phyloP scores from a whole-genome alignment of 129 eudicot species.

The Tagetes patula region DNA sequence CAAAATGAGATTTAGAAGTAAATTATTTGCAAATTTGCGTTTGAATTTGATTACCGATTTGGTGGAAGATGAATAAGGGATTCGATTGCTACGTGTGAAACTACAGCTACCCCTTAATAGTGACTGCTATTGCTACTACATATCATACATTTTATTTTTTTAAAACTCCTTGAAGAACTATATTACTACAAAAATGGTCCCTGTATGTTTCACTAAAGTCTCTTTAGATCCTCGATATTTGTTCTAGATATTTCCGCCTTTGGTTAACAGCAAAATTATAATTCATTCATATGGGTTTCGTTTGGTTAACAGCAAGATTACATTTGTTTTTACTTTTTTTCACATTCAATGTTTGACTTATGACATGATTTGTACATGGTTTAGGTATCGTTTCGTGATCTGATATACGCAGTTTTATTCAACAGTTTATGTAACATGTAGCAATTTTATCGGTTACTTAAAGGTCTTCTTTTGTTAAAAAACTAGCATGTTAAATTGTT shows the following conservation, averaged over 20 bases:
- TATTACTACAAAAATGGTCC: not conserved
- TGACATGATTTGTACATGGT: not conserved
- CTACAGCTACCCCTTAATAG: not conserved
- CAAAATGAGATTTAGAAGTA: conserved; percentile 5
- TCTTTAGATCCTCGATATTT: not conserved
- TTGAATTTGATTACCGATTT: conserved; percentile 25
- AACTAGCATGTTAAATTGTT: no score
- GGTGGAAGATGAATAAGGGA: conserved; percentile 14
- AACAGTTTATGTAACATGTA: no score
- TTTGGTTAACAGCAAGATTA: no score
- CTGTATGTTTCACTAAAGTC: not conserved
- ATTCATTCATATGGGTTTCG: not conserved
- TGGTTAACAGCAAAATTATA: not conserved
- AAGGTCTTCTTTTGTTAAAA: no score
- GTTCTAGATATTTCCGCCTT: not conserved
- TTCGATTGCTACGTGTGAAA: conserved; percentile 11
- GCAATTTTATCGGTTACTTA: no score
- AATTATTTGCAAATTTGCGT: conserved; percentile 12
- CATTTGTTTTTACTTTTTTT: no score
- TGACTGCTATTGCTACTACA: conserved; percentile 20
- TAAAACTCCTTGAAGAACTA: conserved; percentile 12
- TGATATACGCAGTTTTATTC: no score
- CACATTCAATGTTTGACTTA: no score
- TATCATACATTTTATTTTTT: not conserved
- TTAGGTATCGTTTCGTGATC: no score